Evolutionary conservation across 2,329 filamentous ascomycete species (phyloP), one percentile per base, ranked within the genome.

Genomic region (Periconia digitata): DNA sequence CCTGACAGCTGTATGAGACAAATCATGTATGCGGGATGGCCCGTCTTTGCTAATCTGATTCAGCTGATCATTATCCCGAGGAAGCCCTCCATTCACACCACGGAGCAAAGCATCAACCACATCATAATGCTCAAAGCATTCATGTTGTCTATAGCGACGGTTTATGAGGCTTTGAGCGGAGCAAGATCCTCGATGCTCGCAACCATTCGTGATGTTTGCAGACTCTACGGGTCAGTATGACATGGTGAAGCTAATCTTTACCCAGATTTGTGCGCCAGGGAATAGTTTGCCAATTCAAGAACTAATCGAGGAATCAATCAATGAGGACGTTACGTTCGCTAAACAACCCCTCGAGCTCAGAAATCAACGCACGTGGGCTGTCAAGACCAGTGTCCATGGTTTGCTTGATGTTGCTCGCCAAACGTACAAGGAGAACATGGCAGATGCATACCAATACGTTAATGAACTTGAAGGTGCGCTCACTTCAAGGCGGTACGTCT

Each of bases 341-440:
- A 89, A 81, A 40, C 84, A 86, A 18, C 87, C 94, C 0, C 78
- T 97, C 4, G 92, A 96, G 53, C 77, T 96, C 47, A 83, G 92
- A 13, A 95, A 96, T 52, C 92, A 97, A 66, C 80, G 92, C 54
- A 89, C 87, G 0, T 96, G 95, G 73, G 92, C 92, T 18, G 86
- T 97, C 24, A 94, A 87, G 81, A 84, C 90, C 39, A 89, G 90
- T 0, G 84, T 94, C 36, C 91, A 90, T 59, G 89, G 89, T 2
- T 81, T 96, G 47, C 81, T 97, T 3, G 92, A 96, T 71, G 88
- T 96, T 32, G 89, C 90, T 27, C 83, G 92, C 5, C 87, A 91
- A 61, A 90, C 90, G 0, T 96, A 94, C 72, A 95, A 94, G 60
- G 92, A 97, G 67, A 84, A 87, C 1, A 94, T 86, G 5, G 82